Conservation (phyloP, 2,329 filamentous ascomycete species). For the Biscogniauxia sp. region DNA sequence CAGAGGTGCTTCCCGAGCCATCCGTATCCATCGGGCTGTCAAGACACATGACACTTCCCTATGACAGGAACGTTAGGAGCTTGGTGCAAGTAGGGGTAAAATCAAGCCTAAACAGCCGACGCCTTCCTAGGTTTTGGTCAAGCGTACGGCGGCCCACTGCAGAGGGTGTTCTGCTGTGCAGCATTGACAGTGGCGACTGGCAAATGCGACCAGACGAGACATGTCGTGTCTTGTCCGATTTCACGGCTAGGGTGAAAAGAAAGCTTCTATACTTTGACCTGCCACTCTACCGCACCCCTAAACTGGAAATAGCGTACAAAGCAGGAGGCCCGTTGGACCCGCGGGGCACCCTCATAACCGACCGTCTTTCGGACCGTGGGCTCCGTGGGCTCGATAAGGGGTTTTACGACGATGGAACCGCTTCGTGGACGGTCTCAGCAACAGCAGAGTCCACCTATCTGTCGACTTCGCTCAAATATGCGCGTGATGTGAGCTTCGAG, state of each 20-base stretch:
- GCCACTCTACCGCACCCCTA: conserved; percentile 33
- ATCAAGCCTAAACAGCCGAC: conserved; percentile 12
- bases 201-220: conserved; percentile 26
- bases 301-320: conserved; percentile 42
- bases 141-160: conserved; percentile 35
- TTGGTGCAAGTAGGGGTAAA: conserved; percentile 38
- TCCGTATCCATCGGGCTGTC: conserved; percentile 38
- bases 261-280: conserved; percentile 29
- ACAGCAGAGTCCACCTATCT: conserved; percentile 19
- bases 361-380: conserved; percentile 26
- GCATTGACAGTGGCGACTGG: conserved; percentile 44
- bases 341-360: not conserved
- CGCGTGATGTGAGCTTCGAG: conserved; percentile 4
- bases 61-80: conserved; percentile 28
- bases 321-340: conserved; percentile 14
- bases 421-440: conserved; percentile 42
- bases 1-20: conserved; percentile 39
- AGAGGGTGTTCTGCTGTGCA: conserved; percentile 37
- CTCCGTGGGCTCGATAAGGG: conserved; percentile 39
- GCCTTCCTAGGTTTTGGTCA: conserved; percentile 30
- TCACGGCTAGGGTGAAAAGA: conserved; percentile 29
- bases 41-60: conserved; percentile 31
- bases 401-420: conserved; percentile 22
- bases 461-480: conserved; percentile 24
- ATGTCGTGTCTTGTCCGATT: conserved; percentile 33